Conservation (phyloP, 805 yeast species). For the Geotrichum ghanense region DNA sequence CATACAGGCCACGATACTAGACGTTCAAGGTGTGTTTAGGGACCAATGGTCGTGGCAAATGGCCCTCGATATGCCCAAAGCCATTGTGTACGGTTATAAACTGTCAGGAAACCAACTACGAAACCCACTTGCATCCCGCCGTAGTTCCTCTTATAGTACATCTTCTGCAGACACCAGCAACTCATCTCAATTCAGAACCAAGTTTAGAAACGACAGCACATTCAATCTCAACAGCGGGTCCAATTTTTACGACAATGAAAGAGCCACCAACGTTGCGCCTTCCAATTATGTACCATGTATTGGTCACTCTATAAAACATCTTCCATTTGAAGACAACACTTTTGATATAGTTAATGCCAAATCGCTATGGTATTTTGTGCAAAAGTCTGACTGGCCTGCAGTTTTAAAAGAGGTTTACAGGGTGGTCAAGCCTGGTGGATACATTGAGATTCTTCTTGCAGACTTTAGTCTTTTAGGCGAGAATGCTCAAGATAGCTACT, state of each 20-base stretch:
- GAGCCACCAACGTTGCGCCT: conserved; percentile 16
- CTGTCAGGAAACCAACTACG: conserved; percentile 11
- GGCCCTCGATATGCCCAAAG: conserved; percentile 22
- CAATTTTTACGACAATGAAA: not conserved
- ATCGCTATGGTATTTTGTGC: conserved; percentile 22
- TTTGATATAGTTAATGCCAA: conserved; percentile 23
- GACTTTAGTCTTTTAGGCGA: conserved; percentile 17
- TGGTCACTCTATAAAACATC: conserved; percentile 15
- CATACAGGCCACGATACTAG: conserved; percentile 5
- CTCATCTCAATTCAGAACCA: not conserved
- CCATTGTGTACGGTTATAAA: conserved; percentile 22
- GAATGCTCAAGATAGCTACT: conserved; percentile 9
- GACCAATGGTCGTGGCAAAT: conserved; percentile 26
- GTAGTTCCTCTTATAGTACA: not conserved
- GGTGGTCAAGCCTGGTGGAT: conserved; percentile 24
- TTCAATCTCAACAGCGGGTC: not conserved
- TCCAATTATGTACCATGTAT: conserved; percentile 20
- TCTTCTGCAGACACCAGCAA: not conserved
- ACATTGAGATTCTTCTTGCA: conserved; percentile 18
- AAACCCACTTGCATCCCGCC: conserved; percentile 4
- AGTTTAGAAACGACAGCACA: not conserved
- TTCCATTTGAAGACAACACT: conserved; percentile 24
- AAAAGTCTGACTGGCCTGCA: conserved; percentile 17
- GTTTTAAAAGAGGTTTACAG: conserved; percentile 19
- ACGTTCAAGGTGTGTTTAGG: conserved; percentile 11